Conservation (phyloP, 257 asterid species). For the Salvia rosmarinus region DNA sequence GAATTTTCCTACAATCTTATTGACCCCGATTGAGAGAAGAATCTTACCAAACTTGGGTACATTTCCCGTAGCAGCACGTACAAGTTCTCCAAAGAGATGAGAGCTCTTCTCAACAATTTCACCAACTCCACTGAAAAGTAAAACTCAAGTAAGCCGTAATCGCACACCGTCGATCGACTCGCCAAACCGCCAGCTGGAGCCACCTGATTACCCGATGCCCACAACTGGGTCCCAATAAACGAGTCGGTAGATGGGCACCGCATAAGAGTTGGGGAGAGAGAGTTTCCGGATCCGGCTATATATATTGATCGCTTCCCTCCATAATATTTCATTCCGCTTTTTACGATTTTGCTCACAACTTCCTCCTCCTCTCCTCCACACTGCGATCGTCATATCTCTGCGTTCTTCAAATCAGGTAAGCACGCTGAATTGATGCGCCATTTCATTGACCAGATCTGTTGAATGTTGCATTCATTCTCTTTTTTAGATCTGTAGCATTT, state of each 20-base stretch:
- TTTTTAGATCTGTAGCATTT: slow-evolving; percentile 5
- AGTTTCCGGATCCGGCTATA: slow-evolving; percentile 42
- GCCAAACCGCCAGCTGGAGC: slow-evolving; percentile 30
- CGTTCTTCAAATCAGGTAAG: slow-evolving; percentile 33
- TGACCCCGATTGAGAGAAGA: neutral
- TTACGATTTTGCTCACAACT: neutral
- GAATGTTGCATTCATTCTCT: neutral
- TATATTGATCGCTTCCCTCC: slow-evolving; percentile 19
- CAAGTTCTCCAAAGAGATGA: neutral
- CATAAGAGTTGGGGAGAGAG: slow-evolving; percentile 17
- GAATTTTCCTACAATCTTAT: neutral
- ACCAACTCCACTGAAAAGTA: slow-evolving; percentile 28
- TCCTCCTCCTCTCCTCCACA: neutral
- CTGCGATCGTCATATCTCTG: slow-evolving; percentile 13
- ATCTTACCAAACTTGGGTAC: slow-evolving; percentile 37
- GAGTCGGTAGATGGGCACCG: slow-evolving; percentile 23
- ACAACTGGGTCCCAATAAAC: slow-evolving; percentile 15
- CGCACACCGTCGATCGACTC: slow-evolving; percentile 20
- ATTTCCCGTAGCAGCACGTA: slow-evolving; percentile 16
- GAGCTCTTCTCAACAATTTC: no score
- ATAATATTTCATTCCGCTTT: slow-evolving; percentile 28
- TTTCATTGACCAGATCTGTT: slow-evolving; percentile 28
- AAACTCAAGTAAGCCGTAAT: neutral
- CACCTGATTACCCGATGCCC: neutral
- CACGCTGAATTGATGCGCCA: neutral